These are phyloP conservation scores for Geotrichum europaeum DNA, from an alignment of 1,139 yeast species.

Conservation along the genomic window DNA sequence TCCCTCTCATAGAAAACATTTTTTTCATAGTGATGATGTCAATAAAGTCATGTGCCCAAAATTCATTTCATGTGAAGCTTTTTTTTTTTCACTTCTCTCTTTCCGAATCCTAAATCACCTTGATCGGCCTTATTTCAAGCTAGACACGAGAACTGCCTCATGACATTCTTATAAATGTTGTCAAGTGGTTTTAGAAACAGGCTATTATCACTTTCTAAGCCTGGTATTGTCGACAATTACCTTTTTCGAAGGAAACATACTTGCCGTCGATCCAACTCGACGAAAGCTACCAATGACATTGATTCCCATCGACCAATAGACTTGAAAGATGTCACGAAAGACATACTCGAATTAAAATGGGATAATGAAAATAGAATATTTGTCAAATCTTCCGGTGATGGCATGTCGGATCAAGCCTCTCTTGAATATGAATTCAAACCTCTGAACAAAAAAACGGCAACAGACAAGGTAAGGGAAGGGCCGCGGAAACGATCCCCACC, in stretches of 20 bases:
- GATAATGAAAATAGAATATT: slow-evolving; percentile 4
- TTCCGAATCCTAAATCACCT: neutral
- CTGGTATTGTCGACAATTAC: neutral
- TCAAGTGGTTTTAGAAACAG: neutral
- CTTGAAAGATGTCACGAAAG: neutral
- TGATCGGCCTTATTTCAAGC: neutral
- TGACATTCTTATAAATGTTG: neutral
- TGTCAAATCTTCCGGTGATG: neutral
- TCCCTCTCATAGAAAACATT: neutral
- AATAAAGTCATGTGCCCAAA: neutral
- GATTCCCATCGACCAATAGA: neutral
- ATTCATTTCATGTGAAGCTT: too few species aligned
- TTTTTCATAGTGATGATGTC: neutral
- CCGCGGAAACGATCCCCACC: neutral
- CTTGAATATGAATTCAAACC: neutral
- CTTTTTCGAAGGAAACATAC: neutral
- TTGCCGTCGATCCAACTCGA: neutral
- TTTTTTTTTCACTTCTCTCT: neutral
- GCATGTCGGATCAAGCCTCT: neutral
- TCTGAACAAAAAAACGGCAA: neutral
- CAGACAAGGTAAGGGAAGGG: neutral
- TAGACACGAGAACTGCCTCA: neutral
- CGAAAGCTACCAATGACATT: neutral
- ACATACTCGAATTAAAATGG: slow-evolving; percentile 10
- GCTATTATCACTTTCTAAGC: neutral